phyloP scores from a whole-genome alignment of 2,329 filamentous ascomycete genomes.

The Fusarium napiforme region DNA sequence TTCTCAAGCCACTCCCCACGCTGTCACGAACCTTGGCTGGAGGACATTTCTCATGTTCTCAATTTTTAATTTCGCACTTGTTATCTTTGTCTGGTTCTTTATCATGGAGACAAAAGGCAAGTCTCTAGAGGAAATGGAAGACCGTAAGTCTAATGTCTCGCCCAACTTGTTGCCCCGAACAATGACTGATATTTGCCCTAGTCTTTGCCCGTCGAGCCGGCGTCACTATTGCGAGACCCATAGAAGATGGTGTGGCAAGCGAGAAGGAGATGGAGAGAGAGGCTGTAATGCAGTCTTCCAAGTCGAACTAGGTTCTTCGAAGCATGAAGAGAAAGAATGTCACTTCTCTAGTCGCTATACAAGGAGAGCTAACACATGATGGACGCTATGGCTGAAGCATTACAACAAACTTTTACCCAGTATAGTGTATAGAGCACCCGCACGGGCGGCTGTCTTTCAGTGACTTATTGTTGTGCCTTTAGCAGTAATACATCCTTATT shows the following conservation, averaged over 20 bases:
- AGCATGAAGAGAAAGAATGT: accelerated
- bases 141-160: not conserved
- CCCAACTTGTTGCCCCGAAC: not conserved
- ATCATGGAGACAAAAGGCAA: not conserved
- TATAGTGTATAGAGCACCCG: not conserved
- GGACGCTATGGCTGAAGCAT: not conserved
- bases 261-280: not conserved
- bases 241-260: not conserved
- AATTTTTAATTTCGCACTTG: not conserved
- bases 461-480: not conserved
- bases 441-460: too few relatives aligned
- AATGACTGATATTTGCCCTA: not conserved
- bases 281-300: not conserved
- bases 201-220: not conserved
- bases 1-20: not conserved
- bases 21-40: not conserved
- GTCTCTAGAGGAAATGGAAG: not conserved
- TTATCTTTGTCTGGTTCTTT: not conserved
- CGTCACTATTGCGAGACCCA: not conserved
- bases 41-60: not conserved
- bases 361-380: too few relatives aligned
- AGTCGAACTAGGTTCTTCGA: not conserved
- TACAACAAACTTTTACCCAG: too few relatives aligned
- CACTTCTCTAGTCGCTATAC: not conserved
- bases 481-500: accelerated